phyloP scores from a whole-genome alignment of 805 yeast genomes.

The Suhomyces kilbournensis region DNA sequence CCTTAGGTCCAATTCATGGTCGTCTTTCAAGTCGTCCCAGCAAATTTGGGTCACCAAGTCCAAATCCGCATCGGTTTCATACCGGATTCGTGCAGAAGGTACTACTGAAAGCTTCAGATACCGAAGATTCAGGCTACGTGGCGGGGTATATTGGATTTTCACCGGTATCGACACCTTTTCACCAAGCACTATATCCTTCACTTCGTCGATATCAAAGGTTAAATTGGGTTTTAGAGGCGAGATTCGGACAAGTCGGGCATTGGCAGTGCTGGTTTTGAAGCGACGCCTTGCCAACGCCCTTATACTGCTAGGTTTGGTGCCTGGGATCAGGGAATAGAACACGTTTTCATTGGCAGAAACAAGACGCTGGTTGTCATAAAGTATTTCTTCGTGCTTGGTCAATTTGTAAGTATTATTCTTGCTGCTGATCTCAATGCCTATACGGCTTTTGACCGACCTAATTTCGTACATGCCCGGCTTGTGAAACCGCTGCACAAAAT shows the following conservation, averaged over 20 bases:
- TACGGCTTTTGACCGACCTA: conserved; percentile 11
- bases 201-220: conserved; percentile 2
- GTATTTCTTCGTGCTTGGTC: not conserved
- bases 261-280: not conserved
- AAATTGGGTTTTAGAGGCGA: conserved; percentile 24
- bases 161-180: conserved; percentile 26
- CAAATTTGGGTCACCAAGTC: conserved; percentile 20
- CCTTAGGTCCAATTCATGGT: conserved; percentile 30
- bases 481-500: conserved; percentile 18
- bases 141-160: conserved; percentile 14
- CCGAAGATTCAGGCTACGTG: conserved; percentile 11
- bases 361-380: not conserved
- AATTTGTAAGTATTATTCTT: not conserved
- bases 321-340: not conserved
- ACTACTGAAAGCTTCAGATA: conserved; percentile 21
- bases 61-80: conserved; percentile 12
- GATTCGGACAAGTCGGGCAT: not conserved
- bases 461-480: conserved; percentile 24
- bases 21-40: conserved; percentile 41
- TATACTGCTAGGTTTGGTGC: not conserved
- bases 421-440: conserved; percentile 10
- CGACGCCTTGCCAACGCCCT: not conserved
- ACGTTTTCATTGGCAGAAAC: not conserved
- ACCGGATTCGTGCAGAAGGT: conserved; percentile 16
- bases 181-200: conserved; percentile 21